Percentiles rank a stretch among this genome's conserved stretches.
Evolutionary conservation across 768 basidiomycete genomes (phyloP).

Genomic region (Calocybe gangraenosa): DNA sequence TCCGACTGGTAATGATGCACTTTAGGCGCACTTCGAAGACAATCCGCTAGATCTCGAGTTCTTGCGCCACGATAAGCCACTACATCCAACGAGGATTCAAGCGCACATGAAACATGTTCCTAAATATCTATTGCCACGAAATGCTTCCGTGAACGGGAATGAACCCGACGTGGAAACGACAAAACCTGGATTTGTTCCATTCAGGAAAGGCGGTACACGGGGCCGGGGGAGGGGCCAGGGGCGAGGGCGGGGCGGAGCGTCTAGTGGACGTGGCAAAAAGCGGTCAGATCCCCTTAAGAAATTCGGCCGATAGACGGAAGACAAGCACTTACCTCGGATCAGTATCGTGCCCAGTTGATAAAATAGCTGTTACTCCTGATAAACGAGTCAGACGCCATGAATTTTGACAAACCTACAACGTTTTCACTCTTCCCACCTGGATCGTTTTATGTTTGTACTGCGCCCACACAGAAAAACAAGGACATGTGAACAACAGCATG

Average conservation of each 20-base stretch:
- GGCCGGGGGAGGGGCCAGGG: constrained; percentile 55
- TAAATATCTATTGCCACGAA: constrained; percentile 83
- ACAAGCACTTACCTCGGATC: too few relatives aligned
- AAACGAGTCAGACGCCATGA: too few relatives aligned
- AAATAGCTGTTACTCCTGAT: too few relatives aligned
- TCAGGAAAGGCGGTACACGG: constrained; percentile 52
- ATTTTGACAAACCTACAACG: too few relatives aligned
- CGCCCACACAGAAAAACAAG: too few relatives aligned
- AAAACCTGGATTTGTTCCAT: constrained; percentile 62
- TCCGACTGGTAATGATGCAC: background rate
- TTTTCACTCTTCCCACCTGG: too few relatives aligned
- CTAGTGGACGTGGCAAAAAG: constrained; percentile 54
- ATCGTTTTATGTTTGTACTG: too few relatives aligned
- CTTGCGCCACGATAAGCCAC: constrained; percentile 89
- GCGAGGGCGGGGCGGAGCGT: constrained; percentile 48
- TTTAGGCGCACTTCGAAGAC: constrained; percentile 94
- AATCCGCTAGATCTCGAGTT: constrained; percentile 92
- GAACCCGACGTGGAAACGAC: constrained; percentile 25
- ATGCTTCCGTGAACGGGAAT: constrained; percentile 52
- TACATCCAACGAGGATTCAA: constrained; percentile 87
- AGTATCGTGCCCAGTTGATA: too few relatives aligned
- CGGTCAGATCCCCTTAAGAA: constrained; percentile 83
- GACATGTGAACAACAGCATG: too few relatives aligned
- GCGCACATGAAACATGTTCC: constrained; percentile 96
- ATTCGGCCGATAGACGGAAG: constrained; percentile 49